phyloP scores from a whole-genome alignment of 768 basidiomycete genomes.

The Pleurotus djamor region DNA sequence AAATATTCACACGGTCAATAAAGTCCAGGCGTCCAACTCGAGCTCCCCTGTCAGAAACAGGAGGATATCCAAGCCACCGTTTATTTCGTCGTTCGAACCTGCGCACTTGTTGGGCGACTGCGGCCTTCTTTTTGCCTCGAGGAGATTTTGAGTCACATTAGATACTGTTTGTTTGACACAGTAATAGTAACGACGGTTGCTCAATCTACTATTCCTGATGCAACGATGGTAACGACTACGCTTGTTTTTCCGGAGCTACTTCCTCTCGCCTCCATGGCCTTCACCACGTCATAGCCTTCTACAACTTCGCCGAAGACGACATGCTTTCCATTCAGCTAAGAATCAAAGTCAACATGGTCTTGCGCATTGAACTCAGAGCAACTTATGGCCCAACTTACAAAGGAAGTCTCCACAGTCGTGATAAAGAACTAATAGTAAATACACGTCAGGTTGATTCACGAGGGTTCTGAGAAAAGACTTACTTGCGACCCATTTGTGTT shows the following conservation, averaged over 20 bases:
- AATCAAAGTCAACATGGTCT: not conserved
- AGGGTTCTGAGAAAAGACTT: constrained; percentile 7
- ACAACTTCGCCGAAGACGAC: constrained; percentile 71
- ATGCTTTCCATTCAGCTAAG: constrained; percentile 58
- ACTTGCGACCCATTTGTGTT: constrained; percentile 83
- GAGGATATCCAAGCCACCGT: too few species aligned
- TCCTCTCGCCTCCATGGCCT: constrained; percentile 50
- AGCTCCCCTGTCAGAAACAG: too few species aligned
- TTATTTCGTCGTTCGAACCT: too few species aligned
- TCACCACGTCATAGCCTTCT: constrained; percentile 64
- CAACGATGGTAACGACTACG: constrained; percentile 53
- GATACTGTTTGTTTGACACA: too few species aligned
- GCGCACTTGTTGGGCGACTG: too few species aligned
- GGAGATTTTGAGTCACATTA: too few species aligned
- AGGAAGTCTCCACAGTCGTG: constrained; percentile 68
- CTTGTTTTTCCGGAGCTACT: constrained; percentile 32
- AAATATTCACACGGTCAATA: too few species aligned
- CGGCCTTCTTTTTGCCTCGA: too few species aligned
- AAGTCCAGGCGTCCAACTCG: too few species aligned
- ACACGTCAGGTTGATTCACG: not conserved
- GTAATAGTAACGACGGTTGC: too few species aligned
- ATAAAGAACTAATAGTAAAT: constrained; percentile 59
- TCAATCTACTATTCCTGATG: constrained; percentile 41
- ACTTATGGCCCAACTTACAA: constrained; percentile 32
- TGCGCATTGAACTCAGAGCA: not conserved